Evolutionary conservation across 2,329 filamentous ascomycete genomes (phyloP).

Genomic region (Celoporthe dispersa): DNA sequence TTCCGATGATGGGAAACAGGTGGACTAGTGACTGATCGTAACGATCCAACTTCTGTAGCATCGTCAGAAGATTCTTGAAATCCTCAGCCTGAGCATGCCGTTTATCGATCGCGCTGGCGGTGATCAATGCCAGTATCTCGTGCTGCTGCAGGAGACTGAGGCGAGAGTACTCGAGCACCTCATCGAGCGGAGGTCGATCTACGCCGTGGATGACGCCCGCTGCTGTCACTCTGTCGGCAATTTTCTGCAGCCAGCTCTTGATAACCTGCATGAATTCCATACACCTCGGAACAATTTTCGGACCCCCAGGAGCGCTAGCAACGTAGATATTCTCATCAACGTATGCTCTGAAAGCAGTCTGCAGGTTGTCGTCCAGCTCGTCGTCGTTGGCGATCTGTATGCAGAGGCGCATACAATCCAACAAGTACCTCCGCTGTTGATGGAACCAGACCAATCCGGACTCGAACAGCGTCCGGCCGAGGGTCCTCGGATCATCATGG

Average conservation of each 20-base stretch:
- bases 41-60: slow-evolving; percentile 72
- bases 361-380: slow-evolving; percentile 52
- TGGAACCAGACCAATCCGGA: slow-evolving; percentile 88
- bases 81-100: slow-evolving; percentile 72
- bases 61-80: slow-evolving; percentile 71
- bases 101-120: slow-evolving; percentile 78
- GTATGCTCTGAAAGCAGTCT: slow-evolving; percentile 56
- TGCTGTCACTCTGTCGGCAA: slow-evolving; percentile 77
- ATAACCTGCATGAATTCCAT: slow-evolving; percentile 77
- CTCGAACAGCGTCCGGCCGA: slow-evolving; percentile 75
- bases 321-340: slow-evolving; percentile 63
- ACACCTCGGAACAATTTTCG: slow-evolving; percentile 73
- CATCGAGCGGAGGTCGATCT: slow-evolving; percentile 64
- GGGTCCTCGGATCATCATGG: slow-evolving; percentile 67
- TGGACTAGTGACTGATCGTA: slow-evolving; percentile 79
- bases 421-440: slow-evolving; percentile 77
- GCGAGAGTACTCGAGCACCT: slow-evolving; percentile 80
- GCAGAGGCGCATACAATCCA: slow-evolving; percentile 83
- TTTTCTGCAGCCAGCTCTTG: slow-evolving; percentile 74
- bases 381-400: slow-evolving; percentile 67
- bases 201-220: slow-evolving; percentile 74
- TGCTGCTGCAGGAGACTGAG: slow-evolving; percentile 86
- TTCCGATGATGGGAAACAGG: slow-evolving; percentile 77
- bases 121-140: slow-evolving; percentile 81
- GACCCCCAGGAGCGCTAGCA: slow-evolving; percentile 48